Evolutionary conservation across 1,284 basidiomycete genomes (phyloP).

Genomic region (Xerocomus nothofagi): DNA sequence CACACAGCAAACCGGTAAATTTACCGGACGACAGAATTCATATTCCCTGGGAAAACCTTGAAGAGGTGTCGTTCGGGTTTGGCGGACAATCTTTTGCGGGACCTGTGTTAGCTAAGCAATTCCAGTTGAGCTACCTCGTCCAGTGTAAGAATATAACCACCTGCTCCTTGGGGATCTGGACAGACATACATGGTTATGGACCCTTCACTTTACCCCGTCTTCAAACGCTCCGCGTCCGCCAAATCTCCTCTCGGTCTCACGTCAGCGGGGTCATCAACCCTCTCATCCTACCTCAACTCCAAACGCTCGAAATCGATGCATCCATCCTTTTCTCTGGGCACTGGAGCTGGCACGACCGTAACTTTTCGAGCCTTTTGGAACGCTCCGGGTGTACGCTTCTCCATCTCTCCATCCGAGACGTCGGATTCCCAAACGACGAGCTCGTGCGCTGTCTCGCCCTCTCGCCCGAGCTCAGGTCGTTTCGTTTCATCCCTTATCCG

Average conservation of each 20-base stretch:
- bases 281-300: conserved; percentile 18
- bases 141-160: conserved; percentile 20
- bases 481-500: conserved; percentile 25
- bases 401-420: conserved; percentile 19
- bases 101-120: too few relatives aligned
- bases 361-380: conserved; percentile 21
- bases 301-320: conserved; percentile 20
- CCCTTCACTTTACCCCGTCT: conserved; percentile 14
- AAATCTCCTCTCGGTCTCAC: neutral
- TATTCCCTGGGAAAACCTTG: conserved; percentile 14
- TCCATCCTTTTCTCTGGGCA: neutral
- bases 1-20: conserved; percentile 12
- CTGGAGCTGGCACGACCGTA: conserved; percentile 4
- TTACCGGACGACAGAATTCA: neutral
- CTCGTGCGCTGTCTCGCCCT: conserved; percentile 22
- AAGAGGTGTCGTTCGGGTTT: conserved; percentile 17
- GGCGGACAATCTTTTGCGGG: neutral
- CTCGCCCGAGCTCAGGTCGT: conserved; percentile 12
- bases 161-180: conserved; percentile 19
- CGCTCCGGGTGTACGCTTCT: conserved; percentile 17
- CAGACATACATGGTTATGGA: too few relatives aligned
- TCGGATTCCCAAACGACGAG: conserved; percentile 22
- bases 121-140: conserved; percentile 8
- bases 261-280: conserved; percentile 4
- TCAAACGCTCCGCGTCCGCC: conserved; percentile 19